Conservation (phyloP, 2,329 filamentous ascomycete genomes). For the Cladophialophora immunda region DNA sequence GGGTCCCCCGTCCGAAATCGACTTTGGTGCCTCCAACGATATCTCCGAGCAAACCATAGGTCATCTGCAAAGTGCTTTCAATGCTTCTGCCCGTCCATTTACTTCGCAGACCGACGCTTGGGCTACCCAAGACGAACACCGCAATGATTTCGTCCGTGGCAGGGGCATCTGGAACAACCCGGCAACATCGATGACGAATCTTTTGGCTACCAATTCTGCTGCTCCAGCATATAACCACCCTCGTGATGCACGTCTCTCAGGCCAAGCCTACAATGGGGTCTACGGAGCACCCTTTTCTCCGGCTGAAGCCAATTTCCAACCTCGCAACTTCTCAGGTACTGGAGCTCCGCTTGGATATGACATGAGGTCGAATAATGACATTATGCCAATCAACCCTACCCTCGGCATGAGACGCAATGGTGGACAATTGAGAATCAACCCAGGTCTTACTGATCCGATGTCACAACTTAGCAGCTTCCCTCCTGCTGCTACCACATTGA, state of each 20-base stretch:
- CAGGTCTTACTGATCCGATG: slow-evolving; percentile 32
- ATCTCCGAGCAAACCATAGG: slow-evolving; percentile 61
- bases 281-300: slow-evolving; percentile 36
- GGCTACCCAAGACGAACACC: slow-evolving; percentile 53
- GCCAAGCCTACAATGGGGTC: slow-evolving; percentile 35
- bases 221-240: slow-evolving; percentile 24
- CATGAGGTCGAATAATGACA: slow-evolving; percentile 30
- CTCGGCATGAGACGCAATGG: slow-evolving; percentile 35
- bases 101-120: slow-evolving; percentile 52
- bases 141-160: slow-evolving; percentile 52
- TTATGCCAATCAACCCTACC: slow-evolving; percentile 28
- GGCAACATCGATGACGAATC: slow-evolving; percentile 29
- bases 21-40: slow-evolving; percentile 57
- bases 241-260: slow-evolving; percentile 35
- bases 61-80: slow-evolving; percentile 62
- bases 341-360: slow-evolving; percentile 32
- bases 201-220: slow-evolving; percentile 32
- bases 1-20: slow-evolving; percentile 62
- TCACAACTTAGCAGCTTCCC: slow-evolving; percentile 30
- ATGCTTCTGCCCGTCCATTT: slow-evolving; percentile 57
- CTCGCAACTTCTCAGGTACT: slow-evolving; percentile 30
- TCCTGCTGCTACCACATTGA: slow-evolving; percentile 29
- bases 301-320: slow-evolving; percentile 32
- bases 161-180: slow-evolving; percentile 46
- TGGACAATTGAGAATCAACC: slow-evolving; percentile 34